phyloP scores from a whole-genome alignment of 768 basidiomycete genomes.

The Clitopilus hobsonii region DNA sequence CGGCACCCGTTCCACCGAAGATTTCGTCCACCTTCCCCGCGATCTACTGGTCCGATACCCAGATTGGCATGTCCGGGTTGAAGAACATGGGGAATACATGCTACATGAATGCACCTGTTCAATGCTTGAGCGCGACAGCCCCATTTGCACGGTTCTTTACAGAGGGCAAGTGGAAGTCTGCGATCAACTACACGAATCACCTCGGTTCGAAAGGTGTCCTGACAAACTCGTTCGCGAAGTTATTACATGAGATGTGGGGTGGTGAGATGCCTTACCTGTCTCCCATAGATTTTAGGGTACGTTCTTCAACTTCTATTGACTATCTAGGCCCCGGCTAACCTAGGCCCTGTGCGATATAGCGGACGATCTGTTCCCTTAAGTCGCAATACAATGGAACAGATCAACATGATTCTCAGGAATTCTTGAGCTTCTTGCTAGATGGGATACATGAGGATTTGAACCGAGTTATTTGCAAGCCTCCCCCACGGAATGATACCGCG shows the following conservation, averaged over 20 bases:
- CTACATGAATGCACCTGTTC: conserved; percentile 98
- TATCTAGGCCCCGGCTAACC: no score
- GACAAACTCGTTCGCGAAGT: conserved; percentile 74
- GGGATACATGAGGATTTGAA: conserved; percentile 89
- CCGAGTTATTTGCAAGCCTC: conserved; percentile 70
- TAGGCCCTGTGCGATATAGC: no score
- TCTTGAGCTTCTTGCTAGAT: conserved; percentile 90
- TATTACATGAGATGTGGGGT: conserved; percentile 85
- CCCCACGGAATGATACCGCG: conserved; percentile 51
- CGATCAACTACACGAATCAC: conserved; percentile 81
- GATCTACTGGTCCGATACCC: conserved; percentile 77
- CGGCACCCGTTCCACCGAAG: conserved; percentile 54
- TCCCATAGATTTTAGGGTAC: conserved; percentile 80
- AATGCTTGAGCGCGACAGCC: conserved; percentile 91
- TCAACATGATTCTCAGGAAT: conserved; percentile 98
- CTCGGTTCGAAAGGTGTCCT: conserved; percentile 85
- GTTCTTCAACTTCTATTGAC: no score
- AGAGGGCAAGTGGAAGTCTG: conserved; percentile 76
- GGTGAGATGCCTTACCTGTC: conserved; percentile 79
- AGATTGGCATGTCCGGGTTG: conserved; percentile 77
- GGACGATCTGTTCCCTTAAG: conserved; percentile 44
- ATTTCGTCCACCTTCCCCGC: conserved; percentile 78
- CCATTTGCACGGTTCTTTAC: conserved; percentile 93
- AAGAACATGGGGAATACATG: conserved; percentile 98
- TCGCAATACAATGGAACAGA: conserved; percentile 79